Base-by-base conservation (phyloP, 176 grass and related monocot genomes). In the Oryza officinalis region DNA sequence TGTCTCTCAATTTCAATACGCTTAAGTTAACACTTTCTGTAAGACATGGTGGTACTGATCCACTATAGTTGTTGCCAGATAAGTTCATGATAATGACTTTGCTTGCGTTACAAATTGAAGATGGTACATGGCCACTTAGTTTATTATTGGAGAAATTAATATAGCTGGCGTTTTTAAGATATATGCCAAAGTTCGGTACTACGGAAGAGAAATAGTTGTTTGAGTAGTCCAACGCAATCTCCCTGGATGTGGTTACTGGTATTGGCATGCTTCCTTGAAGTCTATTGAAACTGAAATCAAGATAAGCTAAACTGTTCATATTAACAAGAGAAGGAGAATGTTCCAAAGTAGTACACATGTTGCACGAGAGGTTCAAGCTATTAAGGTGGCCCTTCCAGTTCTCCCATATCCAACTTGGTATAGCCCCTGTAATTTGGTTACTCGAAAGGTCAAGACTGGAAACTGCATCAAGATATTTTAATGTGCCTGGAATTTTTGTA, bases 341-440 rank as follows among this genome's bases (percentile, higher is more conserved):
- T 1, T 86, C 69, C 4, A 86, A 10, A 3, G 6, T 25, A 54
- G 60, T 67, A 2, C 80, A 67, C 77, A 30, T 28, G 17, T 86
- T 86, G 12, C 40, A 1, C 14, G 84, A 80, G 44, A 86, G 30
- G 28, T 86, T 0, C 6, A 85, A 54, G 2, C 0, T 14, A 0
- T 1, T 0, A 0, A 71, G 67, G 0, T 73, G 25, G 17, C 13
- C 15, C 27, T 75, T 54, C 82, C 41, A 65, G 0, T 12, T 72
- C 18, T 76, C 50, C 73, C 73, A 76, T 37, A 87, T 6, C 75
- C 61, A 84, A 68, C 35, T 70, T 41, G 85, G 89, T 44, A 91
- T 64, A 7, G 4, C 27, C 33, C 89, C 89, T 4, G 5, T 17
- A 6, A 91, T 75, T 20, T 69, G 10, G 7, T 87, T 87, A 0